Percentiles rank a stretch among this genome's conserved stretches.
These are phyloP conservation scores for Kwoniella shandongensis DNA, from an alignment of 768 basidiomycete species.

Conservation along the genomic window DNA sequence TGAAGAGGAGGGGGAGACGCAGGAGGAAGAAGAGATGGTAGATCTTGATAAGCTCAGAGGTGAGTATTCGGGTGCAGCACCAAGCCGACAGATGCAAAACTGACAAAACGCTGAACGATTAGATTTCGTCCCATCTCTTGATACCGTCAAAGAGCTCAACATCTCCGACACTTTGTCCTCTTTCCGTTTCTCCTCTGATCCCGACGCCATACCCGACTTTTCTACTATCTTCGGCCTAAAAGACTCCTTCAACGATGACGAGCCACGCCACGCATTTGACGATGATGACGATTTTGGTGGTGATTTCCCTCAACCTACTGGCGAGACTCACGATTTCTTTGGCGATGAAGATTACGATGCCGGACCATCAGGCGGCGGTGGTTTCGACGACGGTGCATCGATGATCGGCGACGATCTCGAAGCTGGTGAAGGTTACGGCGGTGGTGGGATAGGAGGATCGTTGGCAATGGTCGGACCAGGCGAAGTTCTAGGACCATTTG, in stretches of 20 bases:
- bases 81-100: slow-evolving; percentile 59
- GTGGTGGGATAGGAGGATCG: slow-evolving; percentile 56
- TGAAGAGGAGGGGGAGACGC: slow-evolving; percentile 65
- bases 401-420: slow-evolving; percentile 56
- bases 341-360: slow-evolving; percentile 46
- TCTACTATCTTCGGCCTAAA: slow-evolving; percentile 50
- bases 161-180: slow-evolving; percentile 77
- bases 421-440: slow-evolving; percentile 47
- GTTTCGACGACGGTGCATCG: slow-evolving; percentile 45
- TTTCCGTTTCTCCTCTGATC: slow-evolving; percentile 78
- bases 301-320: slow-evolving; percentile 5
- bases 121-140: slow-evolving; percentile 72
- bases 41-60: slow-evolving; percentile 57
- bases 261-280: slow-evolving; percentile 9
- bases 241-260: slow-evolving; percentile 32
- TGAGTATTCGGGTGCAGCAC: slow-evolving; percentile 55
- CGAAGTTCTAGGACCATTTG: slow-evolving; percentile 68
- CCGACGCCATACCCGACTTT: slow-evolving; percentile 61
- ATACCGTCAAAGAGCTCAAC: slow-evolving; percentile 64
- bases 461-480: slow-evolving; percentile 42
- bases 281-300: slow-evolving; percentile 31
- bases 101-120: slow-evolving; percentile 22
- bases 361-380: slow-evolving; percentile 32
- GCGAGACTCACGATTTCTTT: slow-evolving; percentile 47
- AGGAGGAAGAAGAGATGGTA: slow-evolving; percentile 58